Percentiles rank a stretch among this genome's conserved stretches.
Evolutionary conservation across 306 rosid species (phyloP).

Genomic region (Hippophae tibetana): DNA sequence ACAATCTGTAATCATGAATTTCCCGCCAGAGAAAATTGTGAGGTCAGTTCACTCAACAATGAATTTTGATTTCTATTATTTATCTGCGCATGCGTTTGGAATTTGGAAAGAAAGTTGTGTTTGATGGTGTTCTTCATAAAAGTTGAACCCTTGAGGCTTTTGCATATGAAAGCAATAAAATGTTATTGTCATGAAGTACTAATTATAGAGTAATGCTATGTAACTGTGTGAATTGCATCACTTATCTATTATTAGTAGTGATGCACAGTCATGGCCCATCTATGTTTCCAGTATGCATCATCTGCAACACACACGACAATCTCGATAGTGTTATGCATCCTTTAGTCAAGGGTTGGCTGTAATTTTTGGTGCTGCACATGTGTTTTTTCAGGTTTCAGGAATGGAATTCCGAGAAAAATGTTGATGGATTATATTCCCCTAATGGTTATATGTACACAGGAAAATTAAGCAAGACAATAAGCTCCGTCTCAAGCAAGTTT

Average conservation of each 20-base stretch:
- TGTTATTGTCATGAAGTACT: no score
- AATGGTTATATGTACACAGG: constrained; percentile 33
- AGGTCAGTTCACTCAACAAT: constrained; percentile 39
- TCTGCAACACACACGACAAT: no score
- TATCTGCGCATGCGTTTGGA: not conserved
- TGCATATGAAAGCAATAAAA: no score
- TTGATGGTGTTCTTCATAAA: no score
- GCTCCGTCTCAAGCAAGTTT: constrained; percentile 47
- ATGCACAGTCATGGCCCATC: no score
- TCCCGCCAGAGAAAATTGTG: constrained; percentile 58
- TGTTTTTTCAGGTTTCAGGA: constrained; percentile 62
- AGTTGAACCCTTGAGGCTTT: no score
- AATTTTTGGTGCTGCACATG: not conserved
- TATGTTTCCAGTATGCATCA: no score
- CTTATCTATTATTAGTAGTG: no score
- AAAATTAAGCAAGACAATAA: constrained; percentile 32
- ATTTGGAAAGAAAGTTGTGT: no score
- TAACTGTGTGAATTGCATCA: no score
- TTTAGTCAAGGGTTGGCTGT: not conserved
- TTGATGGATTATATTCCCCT: constrained; percentile 45
- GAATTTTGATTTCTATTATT: not conserved
- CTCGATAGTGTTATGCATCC: not conserved
- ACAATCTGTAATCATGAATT: constrained; percentile 35
- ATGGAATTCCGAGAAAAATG: constrained; percentile 58
- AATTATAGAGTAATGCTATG: no score